Evolutionary conservation across 192 early-diverging fungal genomes (phyloP).

Genomic region (Linderina pennispora): DNA sequence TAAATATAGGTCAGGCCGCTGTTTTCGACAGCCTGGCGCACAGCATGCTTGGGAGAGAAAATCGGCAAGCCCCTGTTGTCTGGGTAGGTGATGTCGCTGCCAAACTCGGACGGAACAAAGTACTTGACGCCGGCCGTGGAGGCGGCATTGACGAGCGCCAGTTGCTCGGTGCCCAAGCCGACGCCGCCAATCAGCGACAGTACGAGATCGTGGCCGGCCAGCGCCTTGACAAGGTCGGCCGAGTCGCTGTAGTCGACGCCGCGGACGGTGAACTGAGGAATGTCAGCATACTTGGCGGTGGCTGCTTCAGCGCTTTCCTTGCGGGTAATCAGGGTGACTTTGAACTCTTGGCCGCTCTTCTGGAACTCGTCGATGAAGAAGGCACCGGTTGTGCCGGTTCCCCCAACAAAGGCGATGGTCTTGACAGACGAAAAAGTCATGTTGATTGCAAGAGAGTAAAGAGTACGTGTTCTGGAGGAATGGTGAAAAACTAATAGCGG

Average conservation of each 20-base stretch:
- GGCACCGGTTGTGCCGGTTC: not conserved
- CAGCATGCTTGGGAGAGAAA: not conserved
- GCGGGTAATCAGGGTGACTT: conserved; percentile 3
- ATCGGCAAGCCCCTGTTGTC: not conserved
- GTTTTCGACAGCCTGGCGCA: not conserved
- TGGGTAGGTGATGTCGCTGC: not conserved
- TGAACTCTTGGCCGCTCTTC: not conserved
- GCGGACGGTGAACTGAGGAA: not conserved
- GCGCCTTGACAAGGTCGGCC: not conserved
- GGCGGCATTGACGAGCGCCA: not conserved
- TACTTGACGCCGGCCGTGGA: not conserved
- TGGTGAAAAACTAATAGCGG: no score
- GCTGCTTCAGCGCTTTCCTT: conserved; percentile 1
- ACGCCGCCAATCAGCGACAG: not conserved
- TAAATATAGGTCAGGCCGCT: not conserved
- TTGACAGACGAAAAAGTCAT: no score
- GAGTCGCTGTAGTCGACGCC: not conserved
- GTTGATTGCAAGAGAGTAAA: no score
- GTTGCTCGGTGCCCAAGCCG: not conserved
- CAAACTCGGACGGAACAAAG: conserved; percentile 5
- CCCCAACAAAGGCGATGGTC: not conserved
- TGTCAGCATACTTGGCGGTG: not conserved
- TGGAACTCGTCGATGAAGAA: conserved; percentile 1
- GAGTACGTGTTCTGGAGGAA: no score
- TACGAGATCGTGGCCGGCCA: not conserved